Base-by-base conservation (phyloP, 441 rosid genomes). In the Gossypium schwendimanii region DNA sequence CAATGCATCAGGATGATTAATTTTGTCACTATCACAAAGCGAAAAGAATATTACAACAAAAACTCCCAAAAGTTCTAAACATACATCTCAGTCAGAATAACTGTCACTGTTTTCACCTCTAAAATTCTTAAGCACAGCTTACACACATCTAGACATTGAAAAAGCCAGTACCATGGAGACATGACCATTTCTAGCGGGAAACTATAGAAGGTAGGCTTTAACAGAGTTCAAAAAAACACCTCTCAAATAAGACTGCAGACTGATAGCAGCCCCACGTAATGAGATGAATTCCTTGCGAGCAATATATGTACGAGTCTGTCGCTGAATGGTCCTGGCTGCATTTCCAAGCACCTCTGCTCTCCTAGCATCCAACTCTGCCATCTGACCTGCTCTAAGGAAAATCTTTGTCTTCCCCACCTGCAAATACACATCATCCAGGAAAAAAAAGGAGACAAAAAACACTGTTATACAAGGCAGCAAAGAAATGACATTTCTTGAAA, bases 331-430 rank as follows among this genome's bases (percentile, higher is more conserved):
- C 86, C 88, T 91, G 72, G 99, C 99, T 6, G 99, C 99, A 87
- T 89, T 89, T 75, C 98, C 98, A 71, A 96, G 98, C 76, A 96
- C 95, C 89, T 89, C 96, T 70, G 98, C 91, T 86, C 99, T 89
- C 86, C 99, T 91, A 64, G 98, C 90, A 84, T 96, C 99, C 84
- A 96, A 81, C 84, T 94, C 98, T 79, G 99, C 99, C 99, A 96
- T 96, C 88, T 96, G 99, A 68, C 99, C 99, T 65, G 99, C 99
- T 83, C 99, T 86, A 17, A 96, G 91, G 86, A 96, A 96, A 73
- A 96, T 90, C 77, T 96, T 93, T 33, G 86, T 81, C 87, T 94
- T 94, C 63, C 99, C 99, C 77, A 96, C 76, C 99, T 96, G 89
- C 84, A 74, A 74, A 80, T 36, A 72, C 26, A 31, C 60, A 70